Base-by-base conservation (phyloP, 202 grass and related monocot species). In the Thinopyrum obtusiflorum region DNA sequence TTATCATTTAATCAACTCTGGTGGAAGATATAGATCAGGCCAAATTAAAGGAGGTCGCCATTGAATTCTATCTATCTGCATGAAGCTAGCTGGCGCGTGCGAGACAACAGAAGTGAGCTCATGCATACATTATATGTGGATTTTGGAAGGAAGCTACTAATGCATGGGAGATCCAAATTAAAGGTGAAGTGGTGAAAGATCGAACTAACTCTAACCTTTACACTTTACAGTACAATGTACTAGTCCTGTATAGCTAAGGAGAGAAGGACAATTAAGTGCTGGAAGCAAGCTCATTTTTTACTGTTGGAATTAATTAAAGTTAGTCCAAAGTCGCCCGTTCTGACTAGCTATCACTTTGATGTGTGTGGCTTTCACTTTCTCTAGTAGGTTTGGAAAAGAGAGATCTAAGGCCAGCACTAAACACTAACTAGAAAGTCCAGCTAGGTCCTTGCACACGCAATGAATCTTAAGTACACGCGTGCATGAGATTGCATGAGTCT, bases 21-120 rank as follows among this genome's bases (percentile, higher is more conserved):
- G 63, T 17, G 13, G n/a, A 61, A 35, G 26, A 27, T 37, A 17
- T 14, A 46, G 29, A 49, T 28, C 42, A 10, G 10, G 51, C 20
- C 20, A 73, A 77, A 68, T 39, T 44, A 69, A 74, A 53, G 70
- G 80, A 80, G 67, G 28, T 65, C 86, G 79, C 61, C 65, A 68
- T 65, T 88, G 65, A 66, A 73, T 84, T 88, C 65, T 36, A 71
- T 84, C 74, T 68, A 77, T 69, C 49, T 73, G 64, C 39, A 29
- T 14, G 36, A 25, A 79, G 23, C 76, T 75, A 75, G 71, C 13
- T 73, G 40, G 55, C 76, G 61, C 13, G 77, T 87, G 35, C 33
- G 46, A 77, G 79, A 42, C 67, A 76, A 47, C 62, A 69, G 68
- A 75, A 75, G 79, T 87, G 80, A 87, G 76, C 49, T 87, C 86